These are phyloP conservation scores for Plasmodium gallinaceum DNA, from an alignment of 169 alveolate species.

Conservation along the genomic window DNA sequence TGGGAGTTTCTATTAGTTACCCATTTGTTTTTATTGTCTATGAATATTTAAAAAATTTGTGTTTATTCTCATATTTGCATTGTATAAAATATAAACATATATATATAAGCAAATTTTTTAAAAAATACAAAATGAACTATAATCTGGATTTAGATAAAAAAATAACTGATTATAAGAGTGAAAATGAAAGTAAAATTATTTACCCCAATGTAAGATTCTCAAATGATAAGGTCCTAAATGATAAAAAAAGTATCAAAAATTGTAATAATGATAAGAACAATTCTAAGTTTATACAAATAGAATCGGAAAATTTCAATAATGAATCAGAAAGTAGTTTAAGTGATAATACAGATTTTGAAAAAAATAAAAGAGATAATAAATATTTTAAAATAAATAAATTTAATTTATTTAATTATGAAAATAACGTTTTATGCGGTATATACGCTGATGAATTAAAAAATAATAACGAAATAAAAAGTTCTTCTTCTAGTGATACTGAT, in stretches of 20 bases:
- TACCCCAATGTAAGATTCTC: too few species aligned
- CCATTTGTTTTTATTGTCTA: slow-evolving; percentile 75
- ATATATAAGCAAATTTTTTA: slow-evolving; percentile 16
- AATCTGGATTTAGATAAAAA: background rate
- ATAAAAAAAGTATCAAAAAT: background rate
- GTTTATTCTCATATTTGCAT: slow-evolving; percentile 65
- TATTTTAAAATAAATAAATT: background rate
- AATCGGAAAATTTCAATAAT: background rate
- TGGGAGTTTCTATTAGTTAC: slow-evolving; percentile 73
- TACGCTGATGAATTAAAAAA: background rate
- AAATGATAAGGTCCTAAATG: too few species aligned
- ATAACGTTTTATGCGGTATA: slow-evolving; percentile 16
- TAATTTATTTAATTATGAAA: slow-evolving; percentile 5
- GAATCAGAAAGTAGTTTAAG: background rate
- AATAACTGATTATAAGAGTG: background rate
- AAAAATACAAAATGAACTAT: slow-evolving; percentile 4
- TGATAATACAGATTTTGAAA: background rate
- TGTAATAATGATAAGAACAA: background rate
- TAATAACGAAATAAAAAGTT: background rate
- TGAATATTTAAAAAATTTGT: slow-evolving; percentile 53
- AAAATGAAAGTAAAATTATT: background rate
- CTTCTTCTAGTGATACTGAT: background rate
- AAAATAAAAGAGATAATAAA: background rate
- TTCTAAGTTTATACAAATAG: too few species aligned
- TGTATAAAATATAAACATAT: slow-evolving; percentile 35